Percentiles rank a stretch among this genome's conserved stretches.
Evolutionary conservation across 805 yeast species (phyloP).

Genomic region (Starmerella sirachaensis): DNA sequence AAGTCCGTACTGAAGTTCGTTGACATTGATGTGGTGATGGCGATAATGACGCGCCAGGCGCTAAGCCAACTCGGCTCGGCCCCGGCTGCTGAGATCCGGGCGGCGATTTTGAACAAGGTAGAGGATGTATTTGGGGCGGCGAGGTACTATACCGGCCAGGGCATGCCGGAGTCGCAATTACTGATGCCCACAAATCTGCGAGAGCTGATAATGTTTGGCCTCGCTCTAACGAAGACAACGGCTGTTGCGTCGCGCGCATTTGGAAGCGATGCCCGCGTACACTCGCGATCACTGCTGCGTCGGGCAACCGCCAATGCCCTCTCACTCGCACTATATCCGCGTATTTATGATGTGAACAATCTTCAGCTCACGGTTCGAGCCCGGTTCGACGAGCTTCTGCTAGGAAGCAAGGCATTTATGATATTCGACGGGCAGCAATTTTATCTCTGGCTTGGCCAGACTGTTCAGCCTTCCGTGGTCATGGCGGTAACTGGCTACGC

Average conservation of each 20-base stretch:
- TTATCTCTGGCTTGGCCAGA: constrained; percentile 10
- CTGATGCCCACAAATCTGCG: constrained; percentile 72
- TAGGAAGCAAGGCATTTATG: constrained; percentile 60
- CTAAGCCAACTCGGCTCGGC: constrained; percentile 30
- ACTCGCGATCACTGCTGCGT: constrained; percentile 40
- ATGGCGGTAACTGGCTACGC: constrained; percentile 58
- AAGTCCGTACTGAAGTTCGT: constrained; percentile 66
- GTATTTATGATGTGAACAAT: constrained; percentile 30
- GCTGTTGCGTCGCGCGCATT: constrained; percentile 44
- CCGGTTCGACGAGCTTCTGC: constrained; percentile 20
- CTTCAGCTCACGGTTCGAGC: constrained; percentile 27
- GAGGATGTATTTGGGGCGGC: constrained; percentile 49
- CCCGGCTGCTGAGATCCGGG: constrained; percentile 30
- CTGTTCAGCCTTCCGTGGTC: constrained; percentile 45
- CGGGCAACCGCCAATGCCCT: constrained; percentile 45
- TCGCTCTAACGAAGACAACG: constrained; percentile 57
- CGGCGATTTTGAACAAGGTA: constrained; percentile 41
- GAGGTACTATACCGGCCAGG: constrained; percentile 34
- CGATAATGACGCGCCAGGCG: constrained; percentile 42
- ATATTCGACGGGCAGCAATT: constrained; percentile 47
- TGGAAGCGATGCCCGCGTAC: constrained; percentile 50
- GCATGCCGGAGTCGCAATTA: constrained; percentile 45
- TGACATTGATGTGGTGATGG: constrained; percentile 57
- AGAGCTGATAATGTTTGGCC: constrained; percentile 52
- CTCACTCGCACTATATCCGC: constrained; percentile 64